Conservation (phyloP, 768 basidiomycete species). For the Trametes villosa region DNA sequence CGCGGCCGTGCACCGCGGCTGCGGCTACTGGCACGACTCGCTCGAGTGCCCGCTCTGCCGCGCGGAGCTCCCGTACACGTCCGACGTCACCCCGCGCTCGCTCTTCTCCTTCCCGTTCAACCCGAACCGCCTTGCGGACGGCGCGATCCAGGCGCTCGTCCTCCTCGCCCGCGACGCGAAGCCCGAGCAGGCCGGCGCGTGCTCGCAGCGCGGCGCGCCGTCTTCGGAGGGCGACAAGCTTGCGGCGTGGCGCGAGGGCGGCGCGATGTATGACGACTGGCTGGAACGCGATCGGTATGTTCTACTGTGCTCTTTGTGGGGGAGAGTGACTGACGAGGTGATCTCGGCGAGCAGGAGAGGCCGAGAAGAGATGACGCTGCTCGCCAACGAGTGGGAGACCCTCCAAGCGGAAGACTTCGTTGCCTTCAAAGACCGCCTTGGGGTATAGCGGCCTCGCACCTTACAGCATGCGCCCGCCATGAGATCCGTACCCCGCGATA, state of each 20-base stretch:
- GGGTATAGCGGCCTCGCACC: too few species aligned
- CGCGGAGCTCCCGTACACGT: slow-evolving; percentile 51
- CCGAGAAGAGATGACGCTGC: slow-evolving; percentile 55
- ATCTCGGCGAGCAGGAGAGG: slow-evolving; percentile 47
- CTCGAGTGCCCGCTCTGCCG: slow-evolving; percentile 74
- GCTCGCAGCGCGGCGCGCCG: slow-evolving; percentile 42
- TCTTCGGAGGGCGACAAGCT: slow-evolving; percentile 20
- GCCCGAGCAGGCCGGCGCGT: neutral
- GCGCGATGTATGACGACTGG: slow-evolving; percentile 59
- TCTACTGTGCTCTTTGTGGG: slow-evolving; percentile 5
- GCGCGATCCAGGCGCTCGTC: slow-evolving; percentile 55
- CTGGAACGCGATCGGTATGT: slow-evolving; percentile 57
- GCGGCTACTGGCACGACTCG: slow-evolving; percentile 69
- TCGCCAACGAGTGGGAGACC: slow-evolving; percentile 53
- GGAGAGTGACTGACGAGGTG: neutral
- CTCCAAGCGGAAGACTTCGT: slow-evolving; percentile 37
- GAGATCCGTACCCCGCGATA: too few species aligned
- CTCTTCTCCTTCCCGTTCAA: slow-evolving; percentile 62
- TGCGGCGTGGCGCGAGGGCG: slow-evolving; percentile 55
- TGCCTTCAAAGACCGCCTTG: slow-evolving; percentile 20
- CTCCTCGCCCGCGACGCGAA: slow-evolving; percentile 42
- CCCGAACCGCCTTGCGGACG: slow-evolving; percentile 61
- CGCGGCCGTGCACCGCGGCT: slow-evolving; percentile 62
- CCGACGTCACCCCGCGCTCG: slow-evolving; percentile 55
- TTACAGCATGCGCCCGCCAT: too few species aligned